Conservation (phyloP, 768 basidiomycete species). For the Chalciporus pseudorubinellus region DNA sequence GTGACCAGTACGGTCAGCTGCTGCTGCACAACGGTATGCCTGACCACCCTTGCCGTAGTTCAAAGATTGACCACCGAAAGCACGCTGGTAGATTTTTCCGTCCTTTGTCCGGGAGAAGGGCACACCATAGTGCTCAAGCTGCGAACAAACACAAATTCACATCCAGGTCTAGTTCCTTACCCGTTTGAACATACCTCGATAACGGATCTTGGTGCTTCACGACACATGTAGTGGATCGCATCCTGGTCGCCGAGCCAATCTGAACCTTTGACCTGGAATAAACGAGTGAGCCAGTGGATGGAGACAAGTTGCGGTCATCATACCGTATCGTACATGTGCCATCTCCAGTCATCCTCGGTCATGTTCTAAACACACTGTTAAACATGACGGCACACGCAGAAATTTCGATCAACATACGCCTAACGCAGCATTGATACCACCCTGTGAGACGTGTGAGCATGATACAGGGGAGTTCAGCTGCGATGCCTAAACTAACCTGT, state of each 20-base stretch:
- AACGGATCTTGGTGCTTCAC: conserved; percentile 92
- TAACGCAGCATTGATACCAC: conserved; percentile 97
- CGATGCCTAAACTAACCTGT: conserved; percentile 52
- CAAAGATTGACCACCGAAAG: conserved; percentile 97
- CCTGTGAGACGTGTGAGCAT: conserved; percentile 43
- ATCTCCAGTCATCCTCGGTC: conserved; percentile 99
- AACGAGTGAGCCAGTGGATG: conserved; percentile 14
- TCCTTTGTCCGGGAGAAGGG: conserved; percentile 98
- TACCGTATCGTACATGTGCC: conserved; percentile 98
- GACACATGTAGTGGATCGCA: conserved; percentile 99
- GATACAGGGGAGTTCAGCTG: background rate
- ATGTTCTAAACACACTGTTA: conserved; percentile 62
- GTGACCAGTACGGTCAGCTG: no score
- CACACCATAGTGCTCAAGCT: conserved; percentile 98
- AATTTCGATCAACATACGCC: conserved; percentile 54
- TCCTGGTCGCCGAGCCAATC: conserved; percentile 99
- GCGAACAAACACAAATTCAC: conserved; percentile 2
- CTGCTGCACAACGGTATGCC: conserved; percentile 97
- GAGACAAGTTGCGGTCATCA: conserved; percentile 27
- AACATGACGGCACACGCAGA: conserved; percentile 6
- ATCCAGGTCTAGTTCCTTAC: background rate
- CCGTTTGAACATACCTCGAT: conserved; percentile 61
- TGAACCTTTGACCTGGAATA: conserved; percentile 88
- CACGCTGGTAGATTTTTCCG: conserved; percentile 99
- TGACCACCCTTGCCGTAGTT: conserved; percentile 98